A percentile compares a stretch with the other conserved stretches of the same genome.
phyloP scores from a whole-genome alignment of 306 rosid genomes.

The Potentilla sterilis region DNA sequence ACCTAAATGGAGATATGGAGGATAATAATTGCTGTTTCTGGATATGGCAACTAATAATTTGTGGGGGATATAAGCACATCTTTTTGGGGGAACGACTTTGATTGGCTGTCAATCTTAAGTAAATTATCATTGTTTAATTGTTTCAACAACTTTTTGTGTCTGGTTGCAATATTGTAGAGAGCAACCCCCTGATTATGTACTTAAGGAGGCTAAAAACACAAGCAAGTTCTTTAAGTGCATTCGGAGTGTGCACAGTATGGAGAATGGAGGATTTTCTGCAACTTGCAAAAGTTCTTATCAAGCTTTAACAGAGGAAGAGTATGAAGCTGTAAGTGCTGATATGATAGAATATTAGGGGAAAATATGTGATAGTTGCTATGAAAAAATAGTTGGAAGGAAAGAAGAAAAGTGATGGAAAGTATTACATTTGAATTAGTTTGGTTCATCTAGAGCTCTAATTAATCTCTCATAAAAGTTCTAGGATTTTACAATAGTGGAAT shows the following conservation, averaged over 20 bases:
- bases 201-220: constrained; percentile 93
- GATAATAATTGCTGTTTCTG: not conserved
- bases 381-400: not conserved
- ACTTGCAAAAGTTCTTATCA: constrained; percentile 63
- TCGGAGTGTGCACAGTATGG: constrained; percentile 64
- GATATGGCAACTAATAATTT: not conserved
- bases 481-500: not conserved
- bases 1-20: not conserved
- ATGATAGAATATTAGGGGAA: constrained; percentile 10
- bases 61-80: not conserved
- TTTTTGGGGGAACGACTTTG: not conserved
- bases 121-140: not conserved
- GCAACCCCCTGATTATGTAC: constrained; percentile 92
- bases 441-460: constrained; percentile 3
- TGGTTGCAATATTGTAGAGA: constrained; percentile 56
- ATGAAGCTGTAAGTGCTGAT: constrained; percentile 78
- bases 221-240: constrained; percentile 84
- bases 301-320: constrained; percentile 87
- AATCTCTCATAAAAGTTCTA: constrained; percentile 5
- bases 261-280: constrained; percentile 51
- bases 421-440: not conserved
- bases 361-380: not conserved
- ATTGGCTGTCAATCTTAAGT: not conserved
- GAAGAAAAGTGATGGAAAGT: not conserved
- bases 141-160: constrained; percentile 14